These are phyloP conservation scores for Aspergillus hancockii DNA, from an alignment of 495 filamentous ascomycete genomes.

Conservation along the genomic window DNA sequence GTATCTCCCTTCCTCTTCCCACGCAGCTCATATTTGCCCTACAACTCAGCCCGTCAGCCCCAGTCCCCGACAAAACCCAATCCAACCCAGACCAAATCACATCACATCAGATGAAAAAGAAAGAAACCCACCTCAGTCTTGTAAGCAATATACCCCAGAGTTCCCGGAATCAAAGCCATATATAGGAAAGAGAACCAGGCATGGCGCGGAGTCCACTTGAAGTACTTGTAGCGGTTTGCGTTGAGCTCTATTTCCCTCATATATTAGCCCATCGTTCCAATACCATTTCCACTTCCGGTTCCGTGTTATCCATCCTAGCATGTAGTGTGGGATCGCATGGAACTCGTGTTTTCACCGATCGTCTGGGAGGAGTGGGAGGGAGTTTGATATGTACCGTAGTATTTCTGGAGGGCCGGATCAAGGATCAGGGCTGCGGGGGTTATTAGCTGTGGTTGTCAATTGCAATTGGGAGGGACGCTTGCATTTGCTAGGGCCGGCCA, in stretches of 20 bases:
- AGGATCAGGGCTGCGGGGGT: conserved; percentile 54
- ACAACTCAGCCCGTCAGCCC: conserved; percentile 17
- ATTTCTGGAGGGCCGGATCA: conserved; percentile 79
- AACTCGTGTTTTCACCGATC: no score
- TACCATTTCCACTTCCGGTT: not conserved
- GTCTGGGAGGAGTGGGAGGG: conserved; percentile 13
- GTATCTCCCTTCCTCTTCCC: conserved; percentile 85
- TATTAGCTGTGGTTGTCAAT: not conserved
- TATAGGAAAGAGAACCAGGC: conserved; percentile 77
- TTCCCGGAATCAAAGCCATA: conserved; percentile 65
- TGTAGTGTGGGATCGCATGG: no score
- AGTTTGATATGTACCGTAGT: conserved; percentile 59
- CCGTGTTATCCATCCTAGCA: not conserved
- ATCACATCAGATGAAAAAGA: not conserved
- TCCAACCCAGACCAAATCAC: no score
- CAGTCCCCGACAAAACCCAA: not conserved
- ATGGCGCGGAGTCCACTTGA: conserved; percentile 85
- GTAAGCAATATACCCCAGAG: conserved; percentile 70
- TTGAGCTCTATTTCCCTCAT: conserved; percentile 65
- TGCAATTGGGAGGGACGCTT: conserved; percentile 16
- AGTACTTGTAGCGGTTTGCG: conserved; percentile 88
- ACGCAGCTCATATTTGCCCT: conserved; percentile 86
- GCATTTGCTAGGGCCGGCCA: conserved; percentile 55
- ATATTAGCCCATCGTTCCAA: no score
- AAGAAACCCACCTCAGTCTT: conserved; percentile 72